Base-by-base conservation (phyloP, 2,329 filamentous ascomycete species). In the Trichophyton equinum region DNA sequence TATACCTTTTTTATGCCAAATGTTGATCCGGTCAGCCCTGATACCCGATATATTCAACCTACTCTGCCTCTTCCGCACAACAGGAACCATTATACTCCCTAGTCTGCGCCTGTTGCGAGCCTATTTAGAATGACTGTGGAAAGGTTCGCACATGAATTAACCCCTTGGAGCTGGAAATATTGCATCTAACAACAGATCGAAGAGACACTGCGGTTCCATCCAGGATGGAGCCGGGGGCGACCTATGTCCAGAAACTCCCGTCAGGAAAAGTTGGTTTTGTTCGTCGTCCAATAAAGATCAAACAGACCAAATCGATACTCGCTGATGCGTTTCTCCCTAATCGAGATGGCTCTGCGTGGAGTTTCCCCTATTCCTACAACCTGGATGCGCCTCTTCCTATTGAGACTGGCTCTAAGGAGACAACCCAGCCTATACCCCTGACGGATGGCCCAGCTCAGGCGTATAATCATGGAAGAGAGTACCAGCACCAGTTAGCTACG, bases 181-280 rank as follows among this genome's bases (percentile, higher is more conserved):
- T 20, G 6, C 20, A 22, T 25, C 46, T 25, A 27, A 27, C 11
- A 51, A 51, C 3, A 13, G 4, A 15, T 27, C 15, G 4, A 11
- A 27, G 20, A 4, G 20, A 51, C 4, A 27, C 46, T 4, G 8
- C 20, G 4, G 1, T 27, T 13, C 3, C 20, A 6, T 27, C 25
- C 46, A 51, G 22, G 46, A 55, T 64, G 30, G 63, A 63, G 36
- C 59, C 60, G 13, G 64, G 64, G 15, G 38, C 25, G 11, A 44
- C 62, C 1, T 65, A 63, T 56, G 51, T 64, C 25, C 58, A 60
- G 56, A 63, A 42, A 27, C 57, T 63, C 33, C 63, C 63, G 11
- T 63, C 63, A 6, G 64, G 64, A 20, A 63, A 59, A 47, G 40
- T 58, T 6, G 64, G 60, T 33, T 65, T 65, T 33, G 63, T 64